Evolutionary conservation across 495 filamentous ascomycete genomes (phyloP), one percentile per base, ranked within the genome.

Genomic region (Aspergillus homomorphus): DNA sequence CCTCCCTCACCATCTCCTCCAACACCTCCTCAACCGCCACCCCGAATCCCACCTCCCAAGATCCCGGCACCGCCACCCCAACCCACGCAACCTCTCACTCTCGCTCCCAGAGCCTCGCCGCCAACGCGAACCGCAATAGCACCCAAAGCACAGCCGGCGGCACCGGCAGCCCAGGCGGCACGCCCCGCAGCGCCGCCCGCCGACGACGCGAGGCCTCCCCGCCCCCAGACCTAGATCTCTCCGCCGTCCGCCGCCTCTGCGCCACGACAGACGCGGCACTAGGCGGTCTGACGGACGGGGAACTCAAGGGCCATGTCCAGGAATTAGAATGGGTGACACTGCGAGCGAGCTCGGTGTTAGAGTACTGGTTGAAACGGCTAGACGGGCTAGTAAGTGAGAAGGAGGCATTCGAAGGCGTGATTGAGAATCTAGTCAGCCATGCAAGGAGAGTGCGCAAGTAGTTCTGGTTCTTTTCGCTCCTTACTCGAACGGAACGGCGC

Each of bases 341-440:
- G 2, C 79, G 80, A 16, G 92, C 92, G 18, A 86, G 85, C 24
- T 80, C 89, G 52, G 88, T 94, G 44, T 79, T 96, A 30, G 89
- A 89, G 57, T 96, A 91, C 64, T 99, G 95, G 94, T 81, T 91
- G 51, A 89, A 87, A 78, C 78, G 86, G 63, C 86, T 85, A 30
- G 92, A 96, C 66, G 88, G 89, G 53, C 88, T 92, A 54, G 76
- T 95, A 54, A 86, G 88, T 24, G 93, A 99, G 62, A 89, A 95
- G 64, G 93, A 97, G 73, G 90, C 91, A 6, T 97, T 99, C 77
- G 94, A 99, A 67, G 90, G 89, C 0, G 94, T 99, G 9, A 96
- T 99, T 80, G 95, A 97, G 75, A 96, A 97, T 69, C 75, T 99
- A 57, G 94, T 99, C 45, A 94, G 89, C 72, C 94, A 96, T 77